These are phyloP conservation scores for Salvia sclarea DNA, from an alignment of 305 asterid genomes.

Conservation along the genomic window DNA sequence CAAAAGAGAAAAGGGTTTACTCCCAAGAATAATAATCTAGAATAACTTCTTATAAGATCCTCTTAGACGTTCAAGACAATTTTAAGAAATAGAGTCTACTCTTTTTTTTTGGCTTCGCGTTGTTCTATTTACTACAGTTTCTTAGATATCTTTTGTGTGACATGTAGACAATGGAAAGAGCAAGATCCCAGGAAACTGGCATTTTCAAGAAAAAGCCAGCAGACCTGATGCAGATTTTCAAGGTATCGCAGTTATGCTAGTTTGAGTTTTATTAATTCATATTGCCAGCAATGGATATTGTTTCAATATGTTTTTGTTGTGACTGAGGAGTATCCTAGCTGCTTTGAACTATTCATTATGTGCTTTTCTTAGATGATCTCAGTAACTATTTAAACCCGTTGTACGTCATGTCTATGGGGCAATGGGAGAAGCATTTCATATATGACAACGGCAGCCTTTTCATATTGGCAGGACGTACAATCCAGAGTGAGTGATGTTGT, in stretches of 20 bases:
- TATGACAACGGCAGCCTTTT: conserved; percentile 26
- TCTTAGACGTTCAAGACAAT: neutral
- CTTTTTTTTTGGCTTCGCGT: conserved; percentile 18
- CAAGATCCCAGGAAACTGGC: conserved; percentile 87
- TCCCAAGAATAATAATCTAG: neutral
- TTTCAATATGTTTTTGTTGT: conserved; percentile 20
- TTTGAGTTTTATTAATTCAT: conserved; percentile 30
- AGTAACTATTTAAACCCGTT: conserved; percentile 16
- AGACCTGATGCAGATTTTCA: conserved; percentile 87
- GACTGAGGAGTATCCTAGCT: conserved; percentile 18
- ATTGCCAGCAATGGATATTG: conserved; percentile 14
- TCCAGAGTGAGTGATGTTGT: conserved; percentile 92
- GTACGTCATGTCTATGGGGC: conserved; percentile 1
- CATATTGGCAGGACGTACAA: conserved; percentile 77
- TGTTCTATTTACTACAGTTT: conserved; percentile 6
- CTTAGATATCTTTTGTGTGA: conserved; percentile 13
- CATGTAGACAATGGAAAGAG: conserved; percentile 91
- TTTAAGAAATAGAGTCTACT: conserved; percentile 10
- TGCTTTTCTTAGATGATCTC: conserved; percentile 23
- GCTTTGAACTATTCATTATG: conserved; percentile 25
- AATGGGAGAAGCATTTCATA: conserved; percentile 11
- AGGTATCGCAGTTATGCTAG: conserved; percentile 52
- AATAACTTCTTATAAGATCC: neutral
- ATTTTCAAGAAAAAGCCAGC: conserved; percentile 87
- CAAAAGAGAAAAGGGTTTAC: neutral